Percentiles rank a stretch among this genome's conserved stretches.
Conservation (phyloP, 306 rosid genomes). For the Cyamopsis tetragonoloba region DNA sequence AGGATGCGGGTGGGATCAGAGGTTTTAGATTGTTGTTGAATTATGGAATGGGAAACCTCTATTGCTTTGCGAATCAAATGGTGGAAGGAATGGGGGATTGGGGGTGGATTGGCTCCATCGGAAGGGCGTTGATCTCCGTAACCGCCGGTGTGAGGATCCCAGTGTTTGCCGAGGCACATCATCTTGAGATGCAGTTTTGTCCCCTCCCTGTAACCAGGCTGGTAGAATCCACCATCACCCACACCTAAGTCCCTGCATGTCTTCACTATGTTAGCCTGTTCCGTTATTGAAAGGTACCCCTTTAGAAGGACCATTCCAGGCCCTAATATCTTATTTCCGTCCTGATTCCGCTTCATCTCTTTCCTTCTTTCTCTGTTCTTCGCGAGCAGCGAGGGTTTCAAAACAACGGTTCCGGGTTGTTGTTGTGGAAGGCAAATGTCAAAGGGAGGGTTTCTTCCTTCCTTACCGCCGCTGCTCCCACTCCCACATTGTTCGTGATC, state of each 20-base stretch:
- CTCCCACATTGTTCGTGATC: too few relatives aligned
- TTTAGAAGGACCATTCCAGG: slow-evolving; percentile 66
- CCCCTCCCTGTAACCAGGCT: slow-evolving; percentile 66
- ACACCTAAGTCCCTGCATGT: slow-evolving; percentile 50
- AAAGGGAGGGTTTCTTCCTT: too few relatives aligned
- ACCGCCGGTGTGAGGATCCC: slow-evolving; percentile 62
- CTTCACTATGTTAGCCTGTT: slow-evolving; percentile 59
- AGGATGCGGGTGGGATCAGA: slow-evolving; percentile 18
- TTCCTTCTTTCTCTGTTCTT: slow-evolving; percentile 50
- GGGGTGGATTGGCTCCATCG: slow-evolving; percentile 56
- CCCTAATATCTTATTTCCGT: neutral
- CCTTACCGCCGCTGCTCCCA: too few relatives aligned
- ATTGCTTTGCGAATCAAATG: slow-evolving; percentile 42
- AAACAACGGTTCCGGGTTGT: neutral
- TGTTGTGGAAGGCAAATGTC: slow-evolving; percentile 62
- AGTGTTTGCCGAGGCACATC: slow-evolving; percentile 89
- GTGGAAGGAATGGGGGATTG: slow-evolving; percentile 50
- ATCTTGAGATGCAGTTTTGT: slow-evolving; percentile 53
- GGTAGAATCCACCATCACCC: slow-evolving; percentile 77
- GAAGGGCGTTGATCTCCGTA: slow-evolving; percentile 42
- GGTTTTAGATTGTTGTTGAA: slow-evolving; percentile 1
- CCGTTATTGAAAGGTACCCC: slow-evolving; percentile 34
- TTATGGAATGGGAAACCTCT: slow-evolving; percentile 22
- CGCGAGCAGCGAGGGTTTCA: slow-evolving; percentile 36
- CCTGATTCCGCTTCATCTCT: slow-evolving; percentile 9